Percentiles rank a stretch among this genome's conserved stretches.
phyloP scores from a whole-genome alignment of 108 stramenopile genomes.

The Mediolabrus comicus region DNA sequence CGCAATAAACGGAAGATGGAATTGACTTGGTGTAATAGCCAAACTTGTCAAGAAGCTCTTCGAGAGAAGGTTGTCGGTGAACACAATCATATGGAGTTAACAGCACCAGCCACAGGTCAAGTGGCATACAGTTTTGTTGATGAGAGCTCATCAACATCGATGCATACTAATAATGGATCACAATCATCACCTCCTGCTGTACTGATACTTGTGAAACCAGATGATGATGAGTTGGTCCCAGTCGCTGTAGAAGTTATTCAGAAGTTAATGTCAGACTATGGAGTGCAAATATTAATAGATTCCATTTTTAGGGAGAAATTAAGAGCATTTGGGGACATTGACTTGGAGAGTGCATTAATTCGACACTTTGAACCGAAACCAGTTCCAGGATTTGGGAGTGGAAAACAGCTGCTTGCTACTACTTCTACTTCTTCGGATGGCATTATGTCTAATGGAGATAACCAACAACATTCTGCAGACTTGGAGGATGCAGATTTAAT shows the following conservation, averaged over 20 bases:
- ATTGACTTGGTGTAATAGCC: constrained; percentile 75
- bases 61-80: constrained; percentile 74
- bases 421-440: not conserved
- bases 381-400: constrained; percentile 58
- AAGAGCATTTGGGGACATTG: constrained; percentile 42
- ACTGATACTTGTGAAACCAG: constrained; percentile 64
- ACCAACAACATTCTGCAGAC: constrained; percentile 27
- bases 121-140: constrained; percentile 60
- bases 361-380: constrained; percentile 64
- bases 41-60: constrained; percentile 51
- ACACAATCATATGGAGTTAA: constrained; percentile 73
- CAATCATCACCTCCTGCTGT: constrained; percentile 50
- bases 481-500: constrained; percentile 62
- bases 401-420: constrained; percentile 11
- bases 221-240: constrained; percentile 58
- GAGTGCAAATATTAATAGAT: constrained; percentile 61
- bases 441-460: constrained; percentile 1
- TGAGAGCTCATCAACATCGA: not conserved
- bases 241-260: constrained; percentile 65
- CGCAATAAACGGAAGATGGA: constrained; percentile 54
- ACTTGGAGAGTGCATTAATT: constrained; percentile 55
- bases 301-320: constrained; percentile 61
- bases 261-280: constrained; percentile 39
- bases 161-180: not conserved
- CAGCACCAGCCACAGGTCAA: constrained; percentile 83